A percentile compares a stretch with the other conserved stretches of the same genome.
phyloP scores from a whole-genome alignment of 192 early-diverging fungal genomes.

The Umbelopsis ramanniana region DNA sequence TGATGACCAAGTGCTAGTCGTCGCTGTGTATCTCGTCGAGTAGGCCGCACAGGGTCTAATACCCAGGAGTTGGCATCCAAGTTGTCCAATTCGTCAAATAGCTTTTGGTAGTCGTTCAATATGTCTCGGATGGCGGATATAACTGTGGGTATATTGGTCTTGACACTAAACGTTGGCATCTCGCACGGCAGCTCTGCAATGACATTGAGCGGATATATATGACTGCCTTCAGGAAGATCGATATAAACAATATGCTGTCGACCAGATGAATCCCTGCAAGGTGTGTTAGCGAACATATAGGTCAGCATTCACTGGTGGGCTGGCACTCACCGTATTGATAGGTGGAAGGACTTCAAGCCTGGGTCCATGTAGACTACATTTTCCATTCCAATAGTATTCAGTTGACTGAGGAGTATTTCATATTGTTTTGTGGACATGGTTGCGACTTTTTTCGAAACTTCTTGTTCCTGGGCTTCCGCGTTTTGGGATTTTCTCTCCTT shows the following conservation, averaged over 20 bases:
- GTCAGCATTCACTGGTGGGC: neutral
- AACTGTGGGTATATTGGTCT: neutral
- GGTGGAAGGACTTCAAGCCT: neutral
- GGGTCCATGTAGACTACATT: neutral
- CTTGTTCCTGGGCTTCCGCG: neutral
- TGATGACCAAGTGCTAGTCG: conserved; percentile 25
- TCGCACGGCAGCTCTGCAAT: neutral
- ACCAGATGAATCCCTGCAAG: neutral
- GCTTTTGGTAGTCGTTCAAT: neutral
- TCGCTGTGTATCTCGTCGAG: conserved; percentile 15
- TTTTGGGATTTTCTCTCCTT: neutral
- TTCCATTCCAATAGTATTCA: neutral
- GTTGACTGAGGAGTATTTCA: neutral
- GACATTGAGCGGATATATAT: neutral
- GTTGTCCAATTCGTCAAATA: conserved; percentile 31
- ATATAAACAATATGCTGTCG: conserved; percentile 1
- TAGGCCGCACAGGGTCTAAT: conserved; percentile 23
- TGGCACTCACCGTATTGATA: neutral
- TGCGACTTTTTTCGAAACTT: neutral
- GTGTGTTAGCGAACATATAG: neutral
- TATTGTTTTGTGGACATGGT: neutral
- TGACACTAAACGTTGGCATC: neutral
- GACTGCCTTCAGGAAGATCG: neutral
- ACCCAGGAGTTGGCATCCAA: conserved; percentile 21
- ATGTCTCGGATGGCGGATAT: neutral